Evolutionary conservation across 2,329 filamentous ascomycete genomes (phyloP), one percentile per base, ranked within the genome.

Genomic region (Aureobasidium leucospermi): DNA sequence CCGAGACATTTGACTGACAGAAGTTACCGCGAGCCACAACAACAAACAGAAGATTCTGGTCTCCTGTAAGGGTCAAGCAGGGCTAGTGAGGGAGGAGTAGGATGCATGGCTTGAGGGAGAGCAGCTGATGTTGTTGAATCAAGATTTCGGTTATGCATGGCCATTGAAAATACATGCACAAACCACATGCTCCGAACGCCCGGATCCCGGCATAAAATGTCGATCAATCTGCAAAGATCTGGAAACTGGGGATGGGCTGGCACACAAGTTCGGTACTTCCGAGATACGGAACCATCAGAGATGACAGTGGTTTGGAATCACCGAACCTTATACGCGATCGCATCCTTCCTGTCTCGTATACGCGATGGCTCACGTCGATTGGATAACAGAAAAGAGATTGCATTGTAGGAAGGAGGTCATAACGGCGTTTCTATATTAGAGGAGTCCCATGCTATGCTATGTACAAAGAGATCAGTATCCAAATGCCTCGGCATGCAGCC

Each of bases 401-500:
- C 15, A n/a, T 42, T 43, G 8, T 55, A 43, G 8, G 29, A 34
- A 43, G 15, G 39, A 28, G 39, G 28, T 55, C 51, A 19, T 55
- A 42, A 43, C 51, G 39, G 23, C 38, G 51, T 55, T 55, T 41
- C 39, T 42, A 42, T 55, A 43, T 55, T 39, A 5, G 11, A 15
- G n/a, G 29, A 29, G 10, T 32, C 28, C 28, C 19, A 56, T 56
- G 41, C 39, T 43, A n/a, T 34, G 15, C 34, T 41, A 23, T 16
- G 23, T 32, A 45, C 38, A 13, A 29, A 39, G 6, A 6, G 3
- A 28, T 58, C 42, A 63, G 38, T 63, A 84, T 3, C 76, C 79
- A 71, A 84, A 85, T 16, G 75, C 77, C 69, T 86, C 84, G 0
- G 78, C 78, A 70, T 85, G 81, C 34, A 85, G 67, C 67, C 80